Evolutionary conservation across 1,284 basidiomycete species (phyloP).

Genomic region (Ustilago bromivora): DNA sequence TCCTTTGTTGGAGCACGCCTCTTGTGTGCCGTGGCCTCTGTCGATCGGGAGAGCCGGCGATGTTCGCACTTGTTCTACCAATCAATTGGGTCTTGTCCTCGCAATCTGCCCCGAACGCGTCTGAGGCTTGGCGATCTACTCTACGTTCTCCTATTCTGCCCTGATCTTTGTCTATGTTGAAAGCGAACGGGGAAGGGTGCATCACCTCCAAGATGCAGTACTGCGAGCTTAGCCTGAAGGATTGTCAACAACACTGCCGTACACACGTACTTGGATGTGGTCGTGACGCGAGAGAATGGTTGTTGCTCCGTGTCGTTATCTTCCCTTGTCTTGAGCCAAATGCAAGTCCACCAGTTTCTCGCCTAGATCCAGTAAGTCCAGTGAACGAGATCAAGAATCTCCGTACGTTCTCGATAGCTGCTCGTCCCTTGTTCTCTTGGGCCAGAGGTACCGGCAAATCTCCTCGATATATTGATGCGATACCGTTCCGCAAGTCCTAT

Average conservation of each 20-base stretch:
- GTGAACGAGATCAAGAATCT: neutral
- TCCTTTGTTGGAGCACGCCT: slow-evolving; percentile 18
- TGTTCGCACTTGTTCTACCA: neutral
- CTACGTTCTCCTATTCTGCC: neutral
- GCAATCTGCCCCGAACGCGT: slow-evolving; percentile 1
- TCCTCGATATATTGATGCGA: too few relatives aligned
- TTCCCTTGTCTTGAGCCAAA: neutral
- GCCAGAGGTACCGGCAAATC: too few relatives aligned
- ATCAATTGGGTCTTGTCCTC: slow-evolving; percentile 6
- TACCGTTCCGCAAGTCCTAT: neutral
- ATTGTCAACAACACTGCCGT: neutral
- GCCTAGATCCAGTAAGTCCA: neutral
- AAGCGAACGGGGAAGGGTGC: slow-evolving; percentile 12
- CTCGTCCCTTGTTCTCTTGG: neutral
- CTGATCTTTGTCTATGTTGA: slow-evolving; percentile 10
- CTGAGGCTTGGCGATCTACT: neutral
- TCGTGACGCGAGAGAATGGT: neutral
- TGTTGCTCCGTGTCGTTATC: neutral
- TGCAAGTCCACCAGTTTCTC: neutral
- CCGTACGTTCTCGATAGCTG: neutral
- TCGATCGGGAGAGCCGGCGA: neutral
- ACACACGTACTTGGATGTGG: neutral
- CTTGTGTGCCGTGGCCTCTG: slow-evolving; percentile 9
- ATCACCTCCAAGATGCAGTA: neutral
- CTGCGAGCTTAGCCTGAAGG: neutral